Evolutionary conservation across 2,329 filamentous ascomycete genomes (phyloP).

Genomic region (Scedosporium apiospermum): DNA sequence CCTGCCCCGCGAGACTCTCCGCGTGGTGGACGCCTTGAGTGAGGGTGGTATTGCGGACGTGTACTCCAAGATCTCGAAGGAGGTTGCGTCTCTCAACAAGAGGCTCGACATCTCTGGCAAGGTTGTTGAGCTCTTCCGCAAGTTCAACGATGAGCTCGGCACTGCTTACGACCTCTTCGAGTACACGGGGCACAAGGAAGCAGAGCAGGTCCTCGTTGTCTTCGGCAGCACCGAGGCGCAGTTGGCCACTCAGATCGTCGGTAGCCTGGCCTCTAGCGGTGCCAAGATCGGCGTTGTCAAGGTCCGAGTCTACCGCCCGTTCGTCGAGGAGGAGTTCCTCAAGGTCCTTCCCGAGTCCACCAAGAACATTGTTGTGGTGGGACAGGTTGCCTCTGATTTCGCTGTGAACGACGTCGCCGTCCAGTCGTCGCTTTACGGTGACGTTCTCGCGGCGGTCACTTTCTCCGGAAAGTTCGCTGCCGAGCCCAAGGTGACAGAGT

Average conservation of each 20-base stretch:
- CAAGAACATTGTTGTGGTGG: constrained; percentile 72
- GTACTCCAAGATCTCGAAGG: constrained; percentile 57
- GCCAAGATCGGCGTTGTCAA: constrained; percentile 79
- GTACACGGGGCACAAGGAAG: constrained; percentile 74
- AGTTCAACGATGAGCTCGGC: constrained; percentile 84
- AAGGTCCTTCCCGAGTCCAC: constrained; percentile 67
- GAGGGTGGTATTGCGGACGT: constrained; percentile 58
- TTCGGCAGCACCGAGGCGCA: constrained; percentile 91
- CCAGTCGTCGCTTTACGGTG: constrained; percentile 83
- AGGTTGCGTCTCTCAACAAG: constrained; percentile 52
- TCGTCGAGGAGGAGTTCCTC: constrained; percentile 90
- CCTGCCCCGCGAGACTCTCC: constrained; percentile 71
- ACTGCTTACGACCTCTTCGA: constrained; percentile 91
- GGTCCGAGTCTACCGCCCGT: constrained; percentile 89
- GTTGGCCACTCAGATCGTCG: constrained; percentile 71
- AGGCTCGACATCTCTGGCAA: constrained; percentile 66
- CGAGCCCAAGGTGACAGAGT: constrained; percentile 60
- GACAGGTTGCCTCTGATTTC: constrained; percentile 69
- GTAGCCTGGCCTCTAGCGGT: constrained; percentile 61
- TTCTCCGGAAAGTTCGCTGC: constrained; percentile 62
- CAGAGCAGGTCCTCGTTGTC: constrained; percentile 78
- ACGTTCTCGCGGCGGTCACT: constrained; percentile 75
- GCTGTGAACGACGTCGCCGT: constrained; percentile 65
- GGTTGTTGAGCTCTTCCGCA: constrained; percentile 57
- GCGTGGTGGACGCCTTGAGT: constrained; percentile 73